Percentiles rank a stretch among this genome's conserved stretches.
Evolutionary conservation across 2,329 filamentous ascomycete genomes (phyloP).

Genomic region (Pseudomassariella vexata): DNA sequence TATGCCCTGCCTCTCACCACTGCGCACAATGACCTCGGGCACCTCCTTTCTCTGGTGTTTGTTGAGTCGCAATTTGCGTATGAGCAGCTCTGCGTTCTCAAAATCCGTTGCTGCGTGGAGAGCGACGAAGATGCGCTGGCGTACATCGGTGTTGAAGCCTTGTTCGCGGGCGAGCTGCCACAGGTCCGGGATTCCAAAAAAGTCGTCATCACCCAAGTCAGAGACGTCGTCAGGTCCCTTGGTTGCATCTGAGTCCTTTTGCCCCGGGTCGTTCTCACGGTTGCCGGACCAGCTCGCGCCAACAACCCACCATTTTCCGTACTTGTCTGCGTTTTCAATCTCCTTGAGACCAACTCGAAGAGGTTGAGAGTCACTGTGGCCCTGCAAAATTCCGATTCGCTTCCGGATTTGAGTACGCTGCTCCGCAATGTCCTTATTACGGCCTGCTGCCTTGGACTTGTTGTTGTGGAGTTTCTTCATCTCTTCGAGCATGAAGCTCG

Average conservation of each 20-base stretch:
- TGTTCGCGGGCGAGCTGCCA: conserved; percentile 70
- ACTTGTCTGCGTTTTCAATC: conserved; percentile 75
- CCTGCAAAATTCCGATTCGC: conserved; percentile 70
- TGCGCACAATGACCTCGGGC: conserved; percentile 80
- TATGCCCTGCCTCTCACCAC: conserved; percentile 70
- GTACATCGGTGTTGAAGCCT: conserved; percentile 80
- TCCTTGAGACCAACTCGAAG: conserved; percentile 77
- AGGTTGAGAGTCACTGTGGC: conserved; percentile 55
- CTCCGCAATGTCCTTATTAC: conserved; percentile 69
- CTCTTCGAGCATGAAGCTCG: conserved; percentile 95
- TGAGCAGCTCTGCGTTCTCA: conserved; percentile 74
- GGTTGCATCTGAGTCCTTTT: conserved; percentile 17
- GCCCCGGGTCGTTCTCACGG: conserved; percentile 9
- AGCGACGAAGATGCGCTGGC: conserved; percentile 87
- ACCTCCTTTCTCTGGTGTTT: conserved; percentile 82
- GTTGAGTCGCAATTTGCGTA: conserved; percentile 79
- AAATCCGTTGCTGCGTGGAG: conserved; percentile 81
- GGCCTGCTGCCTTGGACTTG: conserved; percentile 69
- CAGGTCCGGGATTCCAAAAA: conserved; percentile 61
- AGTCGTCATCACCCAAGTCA: conserved; percentile 28
- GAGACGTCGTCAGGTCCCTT: conserved; percentile 25
- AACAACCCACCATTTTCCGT: conserved; percentile 97
- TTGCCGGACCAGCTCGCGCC: conserved; percentile 78
- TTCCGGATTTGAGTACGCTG: conserved; percentile 88
- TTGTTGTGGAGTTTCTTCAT: conserved; percentile 95